These are phyloP conservation scores for Elsinoe ampelina DNA, from an alignment of 2,329 filamentous ascomycete species.

Conservation along the genomic window DNA sequence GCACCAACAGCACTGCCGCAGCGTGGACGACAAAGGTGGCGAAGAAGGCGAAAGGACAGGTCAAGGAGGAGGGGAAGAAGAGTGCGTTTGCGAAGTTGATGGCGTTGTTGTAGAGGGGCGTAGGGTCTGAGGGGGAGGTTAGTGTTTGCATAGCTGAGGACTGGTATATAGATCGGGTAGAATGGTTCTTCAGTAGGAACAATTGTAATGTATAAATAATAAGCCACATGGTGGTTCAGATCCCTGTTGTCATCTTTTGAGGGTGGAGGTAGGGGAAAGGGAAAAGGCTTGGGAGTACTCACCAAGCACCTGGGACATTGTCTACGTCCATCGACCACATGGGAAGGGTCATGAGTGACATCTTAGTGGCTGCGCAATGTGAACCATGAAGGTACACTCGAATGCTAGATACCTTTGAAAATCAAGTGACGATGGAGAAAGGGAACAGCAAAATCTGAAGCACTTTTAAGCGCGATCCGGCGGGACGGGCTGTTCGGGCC, in stretches of 20 bases:
- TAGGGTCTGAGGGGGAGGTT: neutral
- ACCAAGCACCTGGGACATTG: neutral
- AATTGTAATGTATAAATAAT: slow-evolving; percentile 11
- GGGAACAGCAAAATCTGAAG: no score
- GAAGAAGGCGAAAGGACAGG: neutral
- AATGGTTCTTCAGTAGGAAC: slow-evolving; percentile 10
- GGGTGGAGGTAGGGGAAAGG: neutral
- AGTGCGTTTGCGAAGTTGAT: neutral
- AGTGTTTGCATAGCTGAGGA: neutral
- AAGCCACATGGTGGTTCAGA: slow-evolving; percentile 12
- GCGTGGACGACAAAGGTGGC: neutral
- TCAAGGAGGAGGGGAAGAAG: neutral
- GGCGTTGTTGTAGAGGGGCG: neutral
- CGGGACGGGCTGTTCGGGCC: no score
- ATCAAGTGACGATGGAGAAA: no score
- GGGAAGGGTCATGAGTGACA: no score
- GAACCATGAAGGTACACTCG: no score
- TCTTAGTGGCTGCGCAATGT: no score
- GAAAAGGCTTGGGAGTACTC: neutral
- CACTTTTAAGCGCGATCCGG: no score
- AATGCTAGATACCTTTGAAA: no score
- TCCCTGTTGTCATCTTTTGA: slow-evolving; percentile 13
- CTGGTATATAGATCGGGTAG: neutral
- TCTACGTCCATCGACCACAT: no score
- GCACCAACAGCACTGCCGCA: neutral